Base-by-base conservation (phyloP, 2,329 filamentous ascomycete species). In the Penicillium sp. region DNA sequence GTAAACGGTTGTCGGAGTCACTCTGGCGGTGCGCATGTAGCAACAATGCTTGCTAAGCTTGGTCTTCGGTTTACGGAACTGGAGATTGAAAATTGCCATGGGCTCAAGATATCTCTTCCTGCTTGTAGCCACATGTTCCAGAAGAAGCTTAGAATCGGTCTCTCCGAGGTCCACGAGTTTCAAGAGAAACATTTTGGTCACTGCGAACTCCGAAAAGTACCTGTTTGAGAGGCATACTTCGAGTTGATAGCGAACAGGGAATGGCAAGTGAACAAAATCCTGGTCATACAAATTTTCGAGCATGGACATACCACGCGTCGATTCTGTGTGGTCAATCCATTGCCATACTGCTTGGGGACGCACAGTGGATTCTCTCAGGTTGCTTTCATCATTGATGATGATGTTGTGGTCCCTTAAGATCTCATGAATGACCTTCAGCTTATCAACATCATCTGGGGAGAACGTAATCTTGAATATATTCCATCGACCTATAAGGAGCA, bases 181-280 rank as follows among this genome's bases (percentile, higher is more conserved):
- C 27, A 80, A 70, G 2, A 96, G 75, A 62, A 98, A 98, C 3
- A 85, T 81, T 1, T 75, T 71, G 1, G 79, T 82, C 45, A 98
- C 83, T 47, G 84, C 89, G 69, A 91, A 85, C 71, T 97, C 93
- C 53, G 88, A 88, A 13, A 99, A 77, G 25, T 86, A 80, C 0
- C 88, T 87, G 27, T 89, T 85, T 0, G 93, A 96, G n/a, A 98
- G 82, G 70, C 93, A 98, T 0, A 92, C 93, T 72, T 99, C 93
- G 0, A 99, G 83, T 71, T 96, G 92, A 69, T 98, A 99, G 16
- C 91, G 85, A 1, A 96, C 85, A 1, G 86, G 77, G 60, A 92
- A 97, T 0, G 85, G 77, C 4, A 93, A 78, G 54, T 75, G 63
- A 29, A 78, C 65, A 61, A 75, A 23, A 10, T 61, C 64, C 23